Percentiles rank a stretch among this genome's conserved stretches.
These are phyloP conservation scores for Danielia oregonensis DNA, from an alignment of 805 yeast genomes.

Conservation along the genomic window DNA sequence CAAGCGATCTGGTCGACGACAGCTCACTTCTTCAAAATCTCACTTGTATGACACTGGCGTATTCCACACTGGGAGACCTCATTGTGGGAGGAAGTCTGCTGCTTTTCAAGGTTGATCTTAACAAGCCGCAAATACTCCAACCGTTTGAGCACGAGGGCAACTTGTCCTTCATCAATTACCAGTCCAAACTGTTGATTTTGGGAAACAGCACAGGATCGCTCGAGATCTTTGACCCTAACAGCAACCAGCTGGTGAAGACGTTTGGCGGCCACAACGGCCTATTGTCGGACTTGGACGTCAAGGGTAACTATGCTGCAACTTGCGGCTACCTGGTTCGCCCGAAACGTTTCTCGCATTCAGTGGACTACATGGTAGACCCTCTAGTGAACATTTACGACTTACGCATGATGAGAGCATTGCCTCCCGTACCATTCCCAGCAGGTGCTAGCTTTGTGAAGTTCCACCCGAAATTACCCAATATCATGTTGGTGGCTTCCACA, in stretches of 20 bases:
- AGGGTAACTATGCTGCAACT: slow-evolving; percentile 66
- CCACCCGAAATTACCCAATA: slow-evolving; percentile 83
- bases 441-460: slow-evolving; percentile 83
- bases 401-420: slow-evolving; percentile 61
- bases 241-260: slow-evolving; percentile 44
- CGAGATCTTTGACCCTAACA: slow-evolving; percentile 59
- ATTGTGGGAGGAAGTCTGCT: slow-evolving; percentile 24
- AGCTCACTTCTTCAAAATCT: slow-evolving; percentile 17
- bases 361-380: slow-evolving; percentile 55
- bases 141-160: slow-evolving; percentile 40
- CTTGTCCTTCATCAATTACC: slow-evolving; percentile 43
- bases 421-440: slow-evolving; percentile 84
- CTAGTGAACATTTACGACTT: slow-evolving; percentile 80
- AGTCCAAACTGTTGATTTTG: slow-evolving; percentile 49
- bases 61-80: slow-evolving; percentile 27
- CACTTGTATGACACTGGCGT: slow-evolving; percentile 31
- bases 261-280: slow-evolving; percentile 60
- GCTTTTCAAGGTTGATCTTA: slow-evolving; percentile 32
- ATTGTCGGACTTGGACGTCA: slow-evolving; percentile 60
- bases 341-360: slow-evolving; percentile 35
- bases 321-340: slow-evolving; percentile 76
- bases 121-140: slow-evolving; percentile 22
- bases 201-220: slow-evolving; percentile 59
- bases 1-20: slow-evolving; percentile 10
- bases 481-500: slow-evolving; percentile 67